A percentile compares a stretch with the other conserved stretches of the same genome.
phyloP scores from a whole-genome alignment of 2,329 filamentous ascomycete genomes.

The Septoria linicola region DNA sequence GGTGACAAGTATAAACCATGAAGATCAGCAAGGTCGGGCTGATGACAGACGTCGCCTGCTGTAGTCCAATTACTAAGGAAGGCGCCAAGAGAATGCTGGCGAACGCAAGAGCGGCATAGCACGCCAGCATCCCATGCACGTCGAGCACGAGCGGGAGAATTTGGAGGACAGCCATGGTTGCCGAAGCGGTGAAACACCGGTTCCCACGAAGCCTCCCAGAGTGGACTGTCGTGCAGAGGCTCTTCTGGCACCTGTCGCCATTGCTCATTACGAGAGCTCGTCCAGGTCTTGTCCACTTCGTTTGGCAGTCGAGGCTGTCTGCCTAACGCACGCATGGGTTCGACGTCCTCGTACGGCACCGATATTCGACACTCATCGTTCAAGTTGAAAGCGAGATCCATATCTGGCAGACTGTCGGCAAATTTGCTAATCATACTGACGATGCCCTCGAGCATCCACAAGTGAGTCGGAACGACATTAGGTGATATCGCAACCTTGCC shows the following conservation, averaged over 20 bases:
- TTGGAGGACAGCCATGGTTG: constrained; percentile 59
- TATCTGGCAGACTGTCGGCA: constrained; percentile 57
- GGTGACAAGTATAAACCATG: constrained; percentile 72
- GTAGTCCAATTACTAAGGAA: constrained; percentile 66
- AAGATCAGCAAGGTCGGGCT: constrained; percentile 71
- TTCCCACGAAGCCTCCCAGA: constrained; percentile 39
- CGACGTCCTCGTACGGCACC: constrained; percentile 50
- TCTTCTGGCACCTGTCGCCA: constrained; percentile 41
- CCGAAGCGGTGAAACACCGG: constrained; percentile 45
- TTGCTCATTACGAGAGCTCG: constrained; percentile 38
- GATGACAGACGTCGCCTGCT: constrained; percentile 68
- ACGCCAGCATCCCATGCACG: constrained; percentile 63
- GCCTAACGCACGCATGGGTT: constrained; percentile 36
- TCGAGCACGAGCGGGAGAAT: constrained; percentile 59
- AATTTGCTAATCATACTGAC: constrained; percentile 56
- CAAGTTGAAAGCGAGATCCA: constrained; percentile 64
- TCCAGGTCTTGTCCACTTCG: constrained; percentile 37
- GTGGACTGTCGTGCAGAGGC: constrained; percentile 29
- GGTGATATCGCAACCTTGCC: constrained; percentile 52
- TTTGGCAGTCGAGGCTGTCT: constrained; percentile 2
- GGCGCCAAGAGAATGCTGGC: constrained; percentile 64
- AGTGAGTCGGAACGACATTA: constrained; percentile 55
- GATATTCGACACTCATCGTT: constrained; percentile 60
- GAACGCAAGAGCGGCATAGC: constrained; percentile 64
- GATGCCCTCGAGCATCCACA: constrained; percentile 59